Evolutionary conservation across 768 basidiomycete species (phyloP), one percentile per base, ranked within the genome.

Genomic region (Mrakia frigida): DNA sequence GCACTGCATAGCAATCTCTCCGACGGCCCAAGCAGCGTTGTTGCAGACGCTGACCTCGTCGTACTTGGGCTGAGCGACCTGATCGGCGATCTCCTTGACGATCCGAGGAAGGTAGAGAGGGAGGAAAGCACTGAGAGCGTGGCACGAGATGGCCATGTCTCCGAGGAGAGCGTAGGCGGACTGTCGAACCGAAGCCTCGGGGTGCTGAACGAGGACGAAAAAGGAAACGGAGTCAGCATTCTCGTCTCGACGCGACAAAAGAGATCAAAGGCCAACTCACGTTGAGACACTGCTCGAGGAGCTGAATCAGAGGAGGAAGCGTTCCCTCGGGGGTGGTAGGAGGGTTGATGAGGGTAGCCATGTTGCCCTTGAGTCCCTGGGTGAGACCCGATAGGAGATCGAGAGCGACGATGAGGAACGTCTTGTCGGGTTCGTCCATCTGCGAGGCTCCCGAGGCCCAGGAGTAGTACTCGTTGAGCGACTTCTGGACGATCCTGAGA

Each of bases 11-110:
- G 97, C 93, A 43, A 99, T 93, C 84, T 99, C 97, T 61, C 97
- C 97, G 39, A 97, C 94, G n/a, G 94, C 94, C 97, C 97, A 99
- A 0, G 96, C 96, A 14, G 97, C 97, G 82, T 99, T 99, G 84
- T 99, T 99, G 83, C 93, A 95, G 7, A 96, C 97, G 79, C 93
- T 95, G 78, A 98, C 89, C 81, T 94, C 94, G 83, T 98, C 95
- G 43, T 91, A 87, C 80, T 93, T 92, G 1, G 96, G 97, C 81
- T 96, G 92, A 78, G 94, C 92, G 72, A 99, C 91, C 81, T 98
- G 95, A 56, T 87, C 85, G 78, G 92, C 91, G 74, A 99, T 87
- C 82, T 94, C 92, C 23, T 89, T 87, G 92, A 98, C 94, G 82
- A 99, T 91, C 39, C 89, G 88, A 0, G 92, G 88, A 85, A 98